Evolutionary conservation across 2,329 filamentous ascomycete species (phyloP), one percentile per base, ranked within the genome.

Genomic region (Coniochaeta hoffmannii): DNA sequence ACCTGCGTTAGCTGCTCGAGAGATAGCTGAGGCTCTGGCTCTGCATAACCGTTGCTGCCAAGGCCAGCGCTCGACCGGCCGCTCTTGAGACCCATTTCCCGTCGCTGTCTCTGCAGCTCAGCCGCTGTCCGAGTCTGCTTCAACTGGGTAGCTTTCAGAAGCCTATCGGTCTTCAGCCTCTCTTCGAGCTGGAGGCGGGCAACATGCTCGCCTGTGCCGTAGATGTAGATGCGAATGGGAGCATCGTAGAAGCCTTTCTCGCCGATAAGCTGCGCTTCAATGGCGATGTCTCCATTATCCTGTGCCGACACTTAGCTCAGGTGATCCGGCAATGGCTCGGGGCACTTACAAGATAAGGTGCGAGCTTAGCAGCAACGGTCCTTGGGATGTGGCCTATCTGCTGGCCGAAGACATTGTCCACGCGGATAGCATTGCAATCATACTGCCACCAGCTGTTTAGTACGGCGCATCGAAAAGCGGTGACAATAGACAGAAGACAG

Each of bases 381-480:
- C 82, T 76, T 7, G 88, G 87, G 38, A 96, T 75, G 69, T 96
- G 90, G 1, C 90, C 90, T 62, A 96, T 89, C 64, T 95, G 90
- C 8, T 70, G 68, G 15, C 83, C 80, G 64, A 88, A 80, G 14
- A 92, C 88, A 67, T 94, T 95, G 63, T 88, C 79, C 1, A 95
- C 82, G 5, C 83, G 81, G 56, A 95, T 90, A 0, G 90, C 90
- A 70, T 94, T 94, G 6, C 62, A 59, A 65, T 94, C 89, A 65
- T 87, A 89, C 61, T 74, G 53, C 22, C 2, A 14, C 10, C n/a
- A 50, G 36, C 56, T 10, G 55, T 53, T 41, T 35, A 46, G 11
- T n/a, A 46, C 4, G 3, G 22, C 41, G 24, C 19, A n/a, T 32
- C 36, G 9, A 31, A 14, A 31, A 14, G n/a, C 28, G 11, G 2